Percentiles rank a stretch among this genome's conserved stretches.
phyloP scores from a whole-genome alignment of 495 filamentous ascomycete species.

The Talaromyces wortmannii region DNA sequence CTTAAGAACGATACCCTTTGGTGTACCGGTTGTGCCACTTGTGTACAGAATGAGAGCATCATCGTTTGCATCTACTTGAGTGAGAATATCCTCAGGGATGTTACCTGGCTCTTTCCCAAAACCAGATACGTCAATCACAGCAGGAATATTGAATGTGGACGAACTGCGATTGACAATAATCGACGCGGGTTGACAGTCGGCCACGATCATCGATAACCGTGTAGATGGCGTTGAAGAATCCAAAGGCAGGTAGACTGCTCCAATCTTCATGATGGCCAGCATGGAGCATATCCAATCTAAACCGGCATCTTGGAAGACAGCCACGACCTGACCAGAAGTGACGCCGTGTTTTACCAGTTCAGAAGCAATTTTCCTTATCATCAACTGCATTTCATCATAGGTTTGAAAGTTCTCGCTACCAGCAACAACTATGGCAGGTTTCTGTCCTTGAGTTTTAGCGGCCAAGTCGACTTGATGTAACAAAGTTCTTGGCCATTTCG shows the following conservation, averaged over 20 bases:
- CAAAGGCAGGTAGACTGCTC: conserved; percentile 45
- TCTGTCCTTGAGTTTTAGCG: not conserved
- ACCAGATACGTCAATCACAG: conserved; percentile 8
- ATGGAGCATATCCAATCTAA: conserved; percentile 42
- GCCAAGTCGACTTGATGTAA: conserved; percentile 25
- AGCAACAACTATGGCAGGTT: conserved; percentile 10
- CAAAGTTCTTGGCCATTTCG: conserved; percentile 25
- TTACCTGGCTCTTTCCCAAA: not conserved
- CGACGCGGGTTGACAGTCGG: conserved; percentile 11
- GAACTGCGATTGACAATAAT: conserved; percentile 7
- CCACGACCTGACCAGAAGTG: conserved; percentile 14
- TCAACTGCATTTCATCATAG: conserved; percentile 7
- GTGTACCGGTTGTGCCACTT: conserved; percentile 26
- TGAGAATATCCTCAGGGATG: conserved; percentile 2
- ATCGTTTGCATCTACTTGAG: conserved; percentile 12
- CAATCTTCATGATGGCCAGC: conserved; percentile 44
- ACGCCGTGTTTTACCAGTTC: conserved; percentile 9
- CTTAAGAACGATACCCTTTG: conserved; percentile 29
- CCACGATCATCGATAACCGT: conserved; percentile 21
- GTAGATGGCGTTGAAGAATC: conserved; percentile 29
- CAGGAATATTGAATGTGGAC: not conserved
- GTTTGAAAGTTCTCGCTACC: conserved; percentile 6
- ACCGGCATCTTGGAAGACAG: conserved; percentile 17
- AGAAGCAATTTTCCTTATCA: conserved; percentile 11
- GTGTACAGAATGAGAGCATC: conserved; percentile 28